Conservation (phyloP, 176 grass and related monocot genomes). For the Avena sativa region DNA sequence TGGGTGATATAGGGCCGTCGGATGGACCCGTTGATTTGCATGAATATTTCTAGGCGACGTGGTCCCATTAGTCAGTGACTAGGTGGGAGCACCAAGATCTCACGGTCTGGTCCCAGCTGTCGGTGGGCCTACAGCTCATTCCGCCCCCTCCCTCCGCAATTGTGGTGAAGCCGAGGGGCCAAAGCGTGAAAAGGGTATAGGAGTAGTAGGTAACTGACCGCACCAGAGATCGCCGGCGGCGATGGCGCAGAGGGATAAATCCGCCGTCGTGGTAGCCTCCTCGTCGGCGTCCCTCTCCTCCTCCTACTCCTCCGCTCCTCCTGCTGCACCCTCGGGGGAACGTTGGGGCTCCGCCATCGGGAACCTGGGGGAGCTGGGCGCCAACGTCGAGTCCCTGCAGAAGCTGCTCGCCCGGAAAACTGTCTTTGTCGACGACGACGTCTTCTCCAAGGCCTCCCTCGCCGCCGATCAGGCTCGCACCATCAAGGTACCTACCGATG, state of each 20-base stretch:
- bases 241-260: constrained; percentile 54
- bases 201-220: background rate
- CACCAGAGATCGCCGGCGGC: constrained; percentile 29
- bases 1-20: constrained; percentile 32
- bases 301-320: constrained; percentile 4
- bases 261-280: background rate
- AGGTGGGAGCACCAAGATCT: background rate
- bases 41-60: background rate
- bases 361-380: constrained; percentile 75
- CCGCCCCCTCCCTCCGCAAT: background rate
- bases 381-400: constrained; percentile 80
- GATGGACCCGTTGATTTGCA: background rate
- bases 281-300: background rate
- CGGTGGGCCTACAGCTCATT: background rate
- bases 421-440: constrained; percentile 87
- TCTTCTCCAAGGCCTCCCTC: constrained; percentile 86
- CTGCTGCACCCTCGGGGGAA: constrained; percentile 34
- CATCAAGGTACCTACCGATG: constrained; percentile 70
- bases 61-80: background rate
- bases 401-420: constrained; percentile 79
- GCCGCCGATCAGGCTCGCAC: constrained; percentile 81
- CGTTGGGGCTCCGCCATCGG: constrained; percentile 77
- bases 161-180: background rate
- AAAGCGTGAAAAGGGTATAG: background rate
- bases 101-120: background rate